Percentiles rank a stretch among this genome's conserved stretches.
Conservation (phyloP, 129 eudicot genomes). For the Calendula officinalis region DNA sequence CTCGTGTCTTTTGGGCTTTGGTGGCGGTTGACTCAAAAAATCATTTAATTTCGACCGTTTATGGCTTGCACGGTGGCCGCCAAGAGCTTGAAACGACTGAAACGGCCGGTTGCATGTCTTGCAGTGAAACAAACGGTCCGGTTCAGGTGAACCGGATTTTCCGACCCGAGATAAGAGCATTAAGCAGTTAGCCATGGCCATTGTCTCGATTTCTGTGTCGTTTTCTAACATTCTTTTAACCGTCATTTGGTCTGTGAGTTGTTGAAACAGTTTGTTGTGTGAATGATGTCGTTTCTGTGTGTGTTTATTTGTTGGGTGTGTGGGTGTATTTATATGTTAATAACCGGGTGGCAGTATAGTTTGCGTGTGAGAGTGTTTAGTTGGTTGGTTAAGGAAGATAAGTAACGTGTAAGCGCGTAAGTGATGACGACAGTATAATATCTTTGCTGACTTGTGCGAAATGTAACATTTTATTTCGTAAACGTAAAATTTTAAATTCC, state of each 20-base stretch:
- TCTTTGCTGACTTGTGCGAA: neutral
- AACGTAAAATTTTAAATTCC: no score
- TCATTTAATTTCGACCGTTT: constrained; percentile 32
- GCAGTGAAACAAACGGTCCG: constrained; percentile 39
- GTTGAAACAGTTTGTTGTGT: neutral
- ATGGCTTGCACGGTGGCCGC: constrained; percentile 72
- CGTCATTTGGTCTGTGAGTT: constrained; percentile 16
- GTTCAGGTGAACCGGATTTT: constrained; percentile 4
- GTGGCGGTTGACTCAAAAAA: neutral
- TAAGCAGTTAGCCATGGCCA: constrained; percentile 57
- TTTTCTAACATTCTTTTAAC: constrained; percentile 35
- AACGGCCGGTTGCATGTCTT: constrained; percentile 54
- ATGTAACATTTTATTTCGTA: no score
- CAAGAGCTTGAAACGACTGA: constrained; percentile 59
- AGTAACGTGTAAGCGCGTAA: constrained; percentile 34
- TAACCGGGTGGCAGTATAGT: neutral
- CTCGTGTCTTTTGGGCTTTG: constrained; percentile 46
- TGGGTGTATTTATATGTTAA: neutral
- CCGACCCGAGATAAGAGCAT: constrained; percentile 52
- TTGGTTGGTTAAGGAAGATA: constrained; percentile 27
- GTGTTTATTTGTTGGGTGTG: neutral
- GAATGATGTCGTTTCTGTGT: neutral
- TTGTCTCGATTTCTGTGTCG: constrained; percentile 38
- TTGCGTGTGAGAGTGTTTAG: constrained; percentile 34
- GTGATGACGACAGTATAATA: constrained; percentile 20